These are phyloP conservation scores for Diplosphaera chodatii DNA, from an alignment of 139 green algal genomes.

Conservation along the genomic window DNA sequence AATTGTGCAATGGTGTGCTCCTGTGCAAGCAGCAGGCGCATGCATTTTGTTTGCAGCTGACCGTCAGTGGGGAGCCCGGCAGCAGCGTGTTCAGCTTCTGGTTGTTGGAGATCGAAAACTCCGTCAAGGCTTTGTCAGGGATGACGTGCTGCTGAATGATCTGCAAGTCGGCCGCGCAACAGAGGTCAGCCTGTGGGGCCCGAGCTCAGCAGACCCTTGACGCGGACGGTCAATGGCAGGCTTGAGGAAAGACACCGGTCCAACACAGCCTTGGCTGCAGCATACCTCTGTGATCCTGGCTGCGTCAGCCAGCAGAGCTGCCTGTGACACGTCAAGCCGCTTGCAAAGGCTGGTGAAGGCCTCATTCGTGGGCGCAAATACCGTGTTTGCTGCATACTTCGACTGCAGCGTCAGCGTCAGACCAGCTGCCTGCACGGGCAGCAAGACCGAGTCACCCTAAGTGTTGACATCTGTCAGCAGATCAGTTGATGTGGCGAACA, in stretches of 20 bases:
- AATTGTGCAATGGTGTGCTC: too few species aligned
- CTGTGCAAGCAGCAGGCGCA: too few species aligned
- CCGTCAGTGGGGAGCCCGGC: not conserved
- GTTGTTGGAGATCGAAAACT: not conserved
- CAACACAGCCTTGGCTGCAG: too few species aligned
- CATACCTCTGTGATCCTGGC: too few species aligned
- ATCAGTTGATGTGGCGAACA: too few species aligned
- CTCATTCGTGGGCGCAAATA: not conserved
- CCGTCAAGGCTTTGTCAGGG: not conserved
- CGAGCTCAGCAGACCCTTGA: too few species aligned
- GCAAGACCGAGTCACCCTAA: too few species aligned
- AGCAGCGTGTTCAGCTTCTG: not conserved
- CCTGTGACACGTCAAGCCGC: not conserved
- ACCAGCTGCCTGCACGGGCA: not conserved
- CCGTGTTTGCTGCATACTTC: not conserved
- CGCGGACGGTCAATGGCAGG: too few species aligned
- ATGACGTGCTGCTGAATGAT: not conserved
- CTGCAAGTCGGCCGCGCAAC: not conserved
- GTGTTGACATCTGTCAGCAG: too few species aligned
- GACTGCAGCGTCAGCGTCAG: not conserved
- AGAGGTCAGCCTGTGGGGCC: too few species aligned
- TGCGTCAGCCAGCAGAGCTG: not conserved
- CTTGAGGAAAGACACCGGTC: too few species aligned
- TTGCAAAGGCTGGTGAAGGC: not conserved
- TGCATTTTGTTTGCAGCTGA: too few species aligned